Percentiles rank a stretch among this genome's conserved stretches.
Conservation (phyloP, 148 eudicot species). For the Camellia lanceoleosa region DNA sequence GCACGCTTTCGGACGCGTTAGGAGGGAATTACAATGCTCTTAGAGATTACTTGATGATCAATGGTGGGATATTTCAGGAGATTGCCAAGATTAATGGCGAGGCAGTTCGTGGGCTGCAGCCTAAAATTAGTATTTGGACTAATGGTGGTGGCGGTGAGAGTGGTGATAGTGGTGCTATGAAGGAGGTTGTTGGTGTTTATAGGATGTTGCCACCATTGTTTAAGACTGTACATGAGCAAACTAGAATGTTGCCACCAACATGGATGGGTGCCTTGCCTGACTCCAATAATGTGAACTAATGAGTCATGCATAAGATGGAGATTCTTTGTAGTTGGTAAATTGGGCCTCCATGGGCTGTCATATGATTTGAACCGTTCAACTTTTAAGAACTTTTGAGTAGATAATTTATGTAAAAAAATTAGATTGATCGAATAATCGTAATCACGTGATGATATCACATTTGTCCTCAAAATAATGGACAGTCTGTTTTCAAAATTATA, state of each 20-base stretch:
- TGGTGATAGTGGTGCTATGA: slow-evolving; percentile 39
- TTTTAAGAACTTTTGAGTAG: too few species aligned
- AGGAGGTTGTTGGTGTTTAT: slow-evolving; percentile 45
- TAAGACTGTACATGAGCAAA: slow-evolving; percentile 54
- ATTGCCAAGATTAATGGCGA: slow-evolving; percentile 53
- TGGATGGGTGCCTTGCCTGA: slow-evolving; percentile 37
- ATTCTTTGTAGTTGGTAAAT: slow-evolving; percentile 33
- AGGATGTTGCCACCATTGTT: slow-evolving; percentile 56
- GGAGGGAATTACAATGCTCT: slow-evolving; percentile 43
- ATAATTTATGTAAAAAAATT: too few species aligned
- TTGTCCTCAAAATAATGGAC: too few species aligned
- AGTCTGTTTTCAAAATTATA: too few species aligned
- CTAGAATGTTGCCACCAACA: slow-evolving; percentile 61
- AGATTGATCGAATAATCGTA: too few species aligned
- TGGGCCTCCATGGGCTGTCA: slow-evolving; percentile 37
- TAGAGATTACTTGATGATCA: slow-evolving; percentile 64
- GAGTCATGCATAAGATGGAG: too few species aligned
- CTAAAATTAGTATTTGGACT: slow-evolving; percentile 64
- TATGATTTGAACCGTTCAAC: too few species aligned
- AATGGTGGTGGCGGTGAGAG: slow-evolving; percentile 29
- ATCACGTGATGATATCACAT: too few species aligned
- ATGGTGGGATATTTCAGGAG: slow-evolving; percentile 48
- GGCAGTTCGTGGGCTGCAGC: slow-evolving; percentile 47
- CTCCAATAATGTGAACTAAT: too few species aligned
- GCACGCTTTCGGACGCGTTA: slow-evolving; percentile 3